Base-by-base conservation (phyloP, 345 rosid genomes). In the Citrus mangshanensis region DNA sequence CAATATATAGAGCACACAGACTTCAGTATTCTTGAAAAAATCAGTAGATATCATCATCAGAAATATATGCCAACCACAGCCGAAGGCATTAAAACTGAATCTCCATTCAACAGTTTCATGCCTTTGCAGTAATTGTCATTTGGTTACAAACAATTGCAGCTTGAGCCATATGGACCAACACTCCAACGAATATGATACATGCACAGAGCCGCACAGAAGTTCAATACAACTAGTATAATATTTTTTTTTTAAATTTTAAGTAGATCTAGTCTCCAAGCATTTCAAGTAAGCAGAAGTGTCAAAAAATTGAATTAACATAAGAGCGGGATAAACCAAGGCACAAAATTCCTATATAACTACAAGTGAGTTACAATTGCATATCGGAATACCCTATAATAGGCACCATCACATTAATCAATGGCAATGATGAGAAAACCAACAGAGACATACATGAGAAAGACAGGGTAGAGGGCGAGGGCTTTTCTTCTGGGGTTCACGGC, bases 401-500 rank as follows among this genome's bases (percentile, higher is more conserved):
- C 68, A 49, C 16, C 30, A 42, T 68, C 60, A 34, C 65, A 42
- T 79, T 82, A 92, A 82, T 94, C 88, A 77, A 94, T 91, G 78
- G 98, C 97, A 69, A 95, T 95, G 85, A 91, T 95, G 76, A 95
- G 94, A 87, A 94, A 95, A 65, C 98, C 97, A 55, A 94, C 99
- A 1, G 97, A 95, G 74, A 95, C 97, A 32, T 95, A 91, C 99
- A 95, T 95, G 82, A 94, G 98, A 82, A 95, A 92, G 77, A 94
- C 97, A 0, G 99, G 98, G 81, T 91, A 94, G 64, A 94, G 97
- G 4, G 98, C 95, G 0, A 94, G 98, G 70, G 95, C 97, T 80
- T 94, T 94, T 55, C 97, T 84, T 80, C 93, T 87, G 3, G 97
- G 95, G 82, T 91, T 94, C 75, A 94, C 97, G 0, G 98, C 98